Evolutionary conservation across 164 flowering plant species (phyloP), one percentile per base, ranked within the genome.

Genomic region (Cinnamomum micranthum): DNA sequence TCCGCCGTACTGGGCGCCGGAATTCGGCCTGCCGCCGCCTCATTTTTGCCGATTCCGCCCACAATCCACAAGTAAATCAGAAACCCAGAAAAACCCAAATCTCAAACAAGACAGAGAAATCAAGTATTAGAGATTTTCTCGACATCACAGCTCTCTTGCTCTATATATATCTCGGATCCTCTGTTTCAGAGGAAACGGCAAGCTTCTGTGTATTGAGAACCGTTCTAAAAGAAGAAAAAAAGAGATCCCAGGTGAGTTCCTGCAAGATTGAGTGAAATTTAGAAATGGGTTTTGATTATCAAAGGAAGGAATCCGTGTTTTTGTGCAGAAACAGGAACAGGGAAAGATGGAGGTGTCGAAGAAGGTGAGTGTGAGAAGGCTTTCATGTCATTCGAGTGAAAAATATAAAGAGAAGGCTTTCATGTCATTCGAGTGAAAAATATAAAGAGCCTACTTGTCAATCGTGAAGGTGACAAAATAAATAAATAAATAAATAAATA

Each of bases 41-140:
- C 68, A 25, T 25, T 28, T 23, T 74, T 71, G 51, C 75, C 64
- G 74, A 70, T 68, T 59, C 68, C 74, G 70, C 77, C 86, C 81
- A 77, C 88, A 73, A 77, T 74, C 82, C 86, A 84, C 70, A 75
- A 68, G 81, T 77, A 75, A 87, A 80, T 77, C 86, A 68, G 63
- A 51, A 82, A 72, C 70, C 52, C 80, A 70, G 6, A 35, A 58
- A 70, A 11, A 77, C 82, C 80, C 79, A 79, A 76, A 22, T 73
- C 77, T 72, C 82, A 79, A 74, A 76, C 70, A 73, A 51, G 69
- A 70, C 33, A 65, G 28, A 78, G 7, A 70, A 75, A n/a, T 5
- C 73, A 62, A 20, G 7, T 25, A 70, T 65, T 22, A 77, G 73
- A 55, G 62, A 33, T 73, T 47, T 24, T 22, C 41, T 68, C 67